Evolutionary conservation across 495 filamentous ascomycete species (phyloP), one percentile per base, ranked within the genome.

Genomic region (Lasiosphaeria miniovina): DNA sequence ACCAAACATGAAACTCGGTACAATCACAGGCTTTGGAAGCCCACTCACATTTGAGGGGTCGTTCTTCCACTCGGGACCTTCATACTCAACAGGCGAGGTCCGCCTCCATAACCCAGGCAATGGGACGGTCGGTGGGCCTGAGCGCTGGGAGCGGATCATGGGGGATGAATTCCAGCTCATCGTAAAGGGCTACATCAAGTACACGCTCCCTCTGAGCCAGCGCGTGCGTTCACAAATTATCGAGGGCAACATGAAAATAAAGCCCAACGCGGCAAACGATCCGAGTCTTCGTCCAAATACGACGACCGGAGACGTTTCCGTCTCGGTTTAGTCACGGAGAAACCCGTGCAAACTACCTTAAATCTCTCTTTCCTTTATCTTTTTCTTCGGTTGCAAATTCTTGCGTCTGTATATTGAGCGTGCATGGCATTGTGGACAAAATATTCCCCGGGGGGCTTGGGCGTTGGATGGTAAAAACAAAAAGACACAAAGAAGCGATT

Each of bases 81-180:
- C 87, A 1, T 80, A 75, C 36, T 94, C 93, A 0, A 80, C 86
- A 8, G 94, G 93, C 36, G 90, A 94, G 66, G 81, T 98, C 4
- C 87, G 92, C 7, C 77, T 98, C 8, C 69, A 80, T 12, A 85
- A 87, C 41, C 94, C 94, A 0, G 95, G 94, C 11, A 98, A 98
- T 69, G 86, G 86, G 59, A 98, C 95, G 0, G 84, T 87, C 54
- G 88, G 90, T 32, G 94, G 94, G 15, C 88, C 85, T 0, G 90
- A 91, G 70, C 84, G 93, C 55, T 98, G 94, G 94, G 92, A 97
- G 71, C 82, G 84, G 49, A 91, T 98, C 34, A 74, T 98, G 34
- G 81, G 93, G 65, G 87, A 97, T 74, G 89, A 92, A 36, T 98
- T 98, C 61, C 90, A 95, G 58, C 77, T 98, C 54, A 91, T 96